phyloP scores from a whole-genome alignment of 2,329 filamentous ascomycete species.

The Pseudogymnoascus sp. region DNA sequence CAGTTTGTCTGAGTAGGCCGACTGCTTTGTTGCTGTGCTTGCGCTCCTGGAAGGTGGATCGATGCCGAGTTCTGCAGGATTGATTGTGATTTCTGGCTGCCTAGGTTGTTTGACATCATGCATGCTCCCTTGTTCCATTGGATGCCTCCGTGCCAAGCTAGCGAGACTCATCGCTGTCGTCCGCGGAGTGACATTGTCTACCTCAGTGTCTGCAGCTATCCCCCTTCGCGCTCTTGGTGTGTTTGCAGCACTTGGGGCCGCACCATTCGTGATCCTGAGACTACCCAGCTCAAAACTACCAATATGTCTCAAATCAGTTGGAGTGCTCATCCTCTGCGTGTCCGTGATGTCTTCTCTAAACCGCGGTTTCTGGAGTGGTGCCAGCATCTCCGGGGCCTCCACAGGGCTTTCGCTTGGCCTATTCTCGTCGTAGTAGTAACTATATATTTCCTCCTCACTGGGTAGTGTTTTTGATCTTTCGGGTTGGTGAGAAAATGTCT shows the following conservation, averaged over 20 bases:
- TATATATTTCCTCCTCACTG: conserved; percentile 13
- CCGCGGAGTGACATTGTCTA: neutral
- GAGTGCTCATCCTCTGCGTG: conserved; percentile 31
- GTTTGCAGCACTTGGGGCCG: conserved; percentile 33
- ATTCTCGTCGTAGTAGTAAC: conserved; percentile 15
- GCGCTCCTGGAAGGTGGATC: neutral
- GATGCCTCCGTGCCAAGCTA: neutral
- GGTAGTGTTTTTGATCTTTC: neutral
- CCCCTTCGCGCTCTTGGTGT: neutral
- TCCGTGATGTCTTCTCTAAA: conserved; percentile 11
- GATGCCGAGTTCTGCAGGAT: neutral
- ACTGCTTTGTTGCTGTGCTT: neutral
- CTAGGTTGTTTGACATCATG: neutral
- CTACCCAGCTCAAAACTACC: conserved; percentile 58
- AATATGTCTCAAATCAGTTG: conserved; percentile 48
- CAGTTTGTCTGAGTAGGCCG: neutral
- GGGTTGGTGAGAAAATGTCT: neutral
- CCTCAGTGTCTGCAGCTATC: neutral
- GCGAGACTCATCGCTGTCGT: neutral
- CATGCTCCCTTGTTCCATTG: neutral
- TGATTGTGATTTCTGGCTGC: neutral
- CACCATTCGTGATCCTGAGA: conserved; percentile 55
- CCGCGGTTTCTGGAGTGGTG: neutral
- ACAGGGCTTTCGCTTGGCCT: conserved; percentile 16
- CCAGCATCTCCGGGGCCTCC: conserved; percentile 6